phyloP scores from a whole-genome alignment of 441 rosid species.

The Viola pubescens region DNA sequence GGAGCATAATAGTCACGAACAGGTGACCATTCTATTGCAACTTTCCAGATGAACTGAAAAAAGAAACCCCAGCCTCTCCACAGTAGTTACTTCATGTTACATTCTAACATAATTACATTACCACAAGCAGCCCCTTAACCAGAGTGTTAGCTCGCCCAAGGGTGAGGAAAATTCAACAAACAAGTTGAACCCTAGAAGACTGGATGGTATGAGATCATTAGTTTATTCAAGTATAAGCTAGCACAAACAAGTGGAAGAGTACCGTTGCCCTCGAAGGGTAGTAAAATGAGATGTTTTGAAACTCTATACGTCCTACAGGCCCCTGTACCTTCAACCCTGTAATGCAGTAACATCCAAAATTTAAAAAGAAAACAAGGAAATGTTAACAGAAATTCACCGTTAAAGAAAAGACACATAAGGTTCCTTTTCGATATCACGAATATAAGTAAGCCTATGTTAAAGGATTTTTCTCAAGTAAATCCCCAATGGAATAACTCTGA shows the following conservation, averaged over 20 bases:
- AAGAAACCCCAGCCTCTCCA: background rate
- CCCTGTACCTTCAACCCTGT: slow-evolving; percentile 57
- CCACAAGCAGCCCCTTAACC: background rate
- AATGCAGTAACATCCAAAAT: slow-evolving; percentile 17
- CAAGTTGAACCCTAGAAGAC: no score
- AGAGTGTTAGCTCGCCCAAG: slow-evolving; percentile 6
- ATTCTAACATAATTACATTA: slow-evolving; percentile 8
- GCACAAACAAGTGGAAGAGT: slow-evolving; percentile 13
- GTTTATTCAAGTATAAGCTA: no score
- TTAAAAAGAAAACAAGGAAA: slow-evolving; percentile 2
- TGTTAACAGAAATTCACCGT: background rate
- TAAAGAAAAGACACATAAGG: background rate
- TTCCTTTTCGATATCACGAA: no score
- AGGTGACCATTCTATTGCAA: no score
- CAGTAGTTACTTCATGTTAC: background rate
- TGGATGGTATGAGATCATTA: no score
- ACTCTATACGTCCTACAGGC: slow-evolving; percentile 59
- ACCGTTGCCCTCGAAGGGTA: slow-evolving; percentile 71
- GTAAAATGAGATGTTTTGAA: slow-evolving; percentile 54
- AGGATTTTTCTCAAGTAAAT: no score
- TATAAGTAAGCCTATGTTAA: no score
- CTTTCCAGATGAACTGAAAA: no score
- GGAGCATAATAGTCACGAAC: no score
- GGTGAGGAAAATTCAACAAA: slow-evolving; percentile 5
- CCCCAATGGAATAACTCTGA: no score